Percentiles rank a stretch among this genome's conserved stretches.
Conservation (phyloP, 2,329 filamentous ascomycete species). For the Capronia coronata region DNA sequence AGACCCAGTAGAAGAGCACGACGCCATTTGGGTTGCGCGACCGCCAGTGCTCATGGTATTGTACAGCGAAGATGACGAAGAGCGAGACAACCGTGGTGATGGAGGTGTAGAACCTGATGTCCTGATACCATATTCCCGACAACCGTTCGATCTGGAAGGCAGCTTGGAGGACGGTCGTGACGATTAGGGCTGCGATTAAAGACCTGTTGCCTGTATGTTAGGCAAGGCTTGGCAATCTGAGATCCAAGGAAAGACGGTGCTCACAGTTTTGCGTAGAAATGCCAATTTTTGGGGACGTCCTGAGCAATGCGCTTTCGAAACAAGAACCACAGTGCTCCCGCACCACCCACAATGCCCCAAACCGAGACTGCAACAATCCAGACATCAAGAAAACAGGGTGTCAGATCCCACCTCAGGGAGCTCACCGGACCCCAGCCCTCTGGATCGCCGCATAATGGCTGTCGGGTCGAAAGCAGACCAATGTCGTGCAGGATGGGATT, state of each 20-base stretch:
- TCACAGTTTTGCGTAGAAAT: constrained; percentile 90
- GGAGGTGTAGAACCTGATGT: constrained; percentile 83
- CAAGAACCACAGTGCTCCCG: constrained; percentile 72
- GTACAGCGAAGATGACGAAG: constrained; percentile 66
- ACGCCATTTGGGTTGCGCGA: constrained; percentile 80
- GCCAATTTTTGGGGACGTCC: constrained; percentile 72
- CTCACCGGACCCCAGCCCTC: constrained; percentile 97
- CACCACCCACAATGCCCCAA: constrained; percentile 72
- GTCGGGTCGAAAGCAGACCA: constrained; percentile 30
- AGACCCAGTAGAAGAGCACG: constrained; percentile 85
- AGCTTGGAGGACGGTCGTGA: constrained; percentile 64
- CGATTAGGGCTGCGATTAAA: constrained; percentile 62
- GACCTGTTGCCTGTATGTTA: constrained; percentile 37
- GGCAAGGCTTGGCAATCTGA: not conserved
- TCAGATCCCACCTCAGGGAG: constrained; percentile 82
- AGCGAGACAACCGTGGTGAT: constrained; percentile 65
- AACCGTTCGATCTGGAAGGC: constrained; percentile 67
- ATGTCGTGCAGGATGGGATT: not conserved
- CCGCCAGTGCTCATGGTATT: constrained; percentile 80
- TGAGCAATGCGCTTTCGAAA: constrained; percentile 61
- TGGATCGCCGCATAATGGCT: constrained; percentile 76
- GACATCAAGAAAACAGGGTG: constrained; percentile 92
- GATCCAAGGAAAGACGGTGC: constrained; percentile 10
- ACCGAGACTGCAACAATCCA: constrained; percentile 72
- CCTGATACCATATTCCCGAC: constrained; percentile 63